Evolutionary conservation across 345 rosid genomes (phyloP).

Genomic region (Arabidopsis arenosa): DNA sequence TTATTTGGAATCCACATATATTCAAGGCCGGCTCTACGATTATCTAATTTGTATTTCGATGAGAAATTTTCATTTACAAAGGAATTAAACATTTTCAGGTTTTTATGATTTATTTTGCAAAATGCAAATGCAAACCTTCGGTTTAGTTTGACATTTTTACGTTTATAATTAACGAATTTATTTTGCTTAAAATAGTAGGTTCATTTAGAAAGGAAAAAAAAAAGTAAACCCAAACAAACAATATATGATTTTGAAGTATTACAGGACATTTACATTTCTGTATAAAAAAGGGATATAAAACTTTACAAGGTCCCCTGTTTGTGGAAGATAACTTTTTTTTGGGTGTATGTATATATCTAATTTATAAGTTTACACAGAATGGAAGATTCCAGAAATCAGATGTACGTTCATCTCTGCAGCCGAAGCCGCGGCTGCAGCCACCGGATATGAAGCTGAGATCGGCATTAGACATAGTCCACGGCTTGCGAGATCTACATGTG

Average conservation of each 20-base stretch:
- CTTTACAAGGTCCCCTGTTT: constrained; percentile 18
- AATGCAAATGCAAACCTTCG: neutral
- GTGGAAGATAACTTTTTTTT: neutral
- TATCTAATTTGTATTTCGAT: neutral
- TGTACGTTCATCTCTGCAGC: constrained; percentile 58
- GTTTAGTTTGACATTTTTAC: neutral
- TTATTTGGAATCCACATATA: neutral
- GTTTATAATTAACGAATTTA: neutral
- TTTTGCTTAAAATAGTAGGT: neutral
- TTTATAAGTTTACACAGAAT: constrained; percentile 33
- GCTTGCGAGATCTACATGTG: constrained; percentile 64
- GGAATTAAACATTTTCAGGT: neutral
- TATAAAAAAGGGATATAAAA: constrained; percentile 15
- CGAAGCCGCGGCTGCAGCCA: constrained; percentile 47
- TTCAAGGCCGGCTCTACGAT: neutral
- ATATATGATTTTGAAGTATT: neutral
- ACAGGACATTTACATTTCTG: constrained; percentile 33
- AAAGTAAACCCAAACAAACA: constrained; percentile 23
- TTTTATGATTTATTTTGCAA: neutral
- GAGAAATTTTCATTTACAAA: neutral
- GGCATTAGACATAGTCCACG: constrained; percentile 90
- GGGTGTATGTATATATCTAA: constrained; percentile 14
- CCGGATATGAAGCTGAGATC: constrained; percentile 70
- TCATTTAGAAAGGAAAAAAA: neutral
- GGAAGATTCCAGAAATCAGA: constrained; percentile 68